Evolutionary conservation across 352 stramenopile species (phyloP), one percentile per base, ranked within the genome.

Genomic region (Globisporangium irregulare): DNA sequence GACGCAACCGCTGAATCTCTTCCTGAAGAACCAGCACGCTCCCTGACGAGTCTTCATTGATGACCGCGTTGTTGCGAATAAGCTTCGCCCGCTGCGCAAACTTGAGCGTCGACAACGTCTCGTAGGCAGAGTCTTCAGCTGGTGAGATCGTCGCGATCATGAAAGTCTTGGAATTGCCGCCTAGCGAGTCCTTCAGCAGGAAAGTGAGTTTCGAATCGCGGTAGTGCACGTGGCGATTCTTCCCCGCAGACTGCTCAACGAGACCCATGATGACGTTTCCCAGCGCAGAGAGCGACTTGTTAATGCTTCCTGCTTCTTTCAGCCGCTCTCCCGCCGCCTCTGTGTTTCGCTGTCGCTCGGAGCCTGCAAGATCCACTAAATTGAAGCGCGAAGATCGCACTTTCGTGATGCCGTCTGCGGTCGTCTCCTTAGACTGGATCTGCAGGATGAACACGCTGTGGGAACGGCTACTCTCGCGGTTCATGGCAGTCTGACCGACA

Each of bases 311-410:
- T 27, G 95, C 95, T 70, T 99, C 97, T 78, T 99, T 99, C 66
- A 98, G 78, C 41, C 96, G 90, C 51, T 98, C 92, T 12, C 97
- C 97, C 14, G 87, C 97, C 8, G 97, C 93, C 54, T 98, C 96
- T 4, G 97, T 99, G 73, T 94, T 97, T 20, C 93, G 89, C 66
- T 99, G 96, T 59, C 96, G 97, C 79, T 99, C 97, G 3, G 94
- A 99, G 14, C 98, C 98, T 15, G 98, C 98, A 46, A 99, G 80
- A 83, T 99, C 98, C 20, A 99, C 97, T 29, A 99, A 81, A 72
- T 99, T 99, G 34, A 99, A 93, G 6, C 96, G 95, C 6, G 96
- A 98, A 8, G 77, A 80, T 4, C 87, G 81, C 25, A 80, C 91
- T 59, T 88, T 89, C 10, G 81, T 91, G 56, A 87, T 68, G 20